phyloP scores from a whole-genome alignment of 148 eudicot genomes.

The Camellia granthamiana region DNA sequence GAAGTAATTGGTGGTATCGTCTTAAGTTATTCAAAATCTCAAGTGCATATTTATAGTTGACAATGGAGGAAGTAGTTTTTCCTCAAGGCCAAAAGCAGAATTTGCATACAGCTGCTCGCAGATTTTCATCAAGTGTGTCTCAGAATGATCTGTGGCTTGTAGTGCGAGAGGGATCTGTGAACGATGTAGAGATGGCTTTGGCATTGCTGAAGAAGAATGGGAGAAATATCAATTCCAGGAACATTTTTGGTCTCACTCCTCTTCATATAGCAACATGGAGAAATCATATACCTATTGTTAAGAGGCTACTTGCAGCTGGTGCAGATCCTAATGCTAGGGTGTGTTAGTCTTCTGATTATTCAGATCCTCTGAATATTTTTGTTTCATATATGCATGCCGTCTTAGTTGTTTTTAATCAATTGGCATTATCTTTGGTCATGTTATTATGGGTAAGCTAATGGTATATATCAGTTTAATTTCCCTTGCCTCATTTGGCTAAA shows the following conservation, averaged over 20 bases:
- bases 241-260: conserved; percentile 77
- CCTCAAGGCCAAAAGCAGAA: conserved; percentile 60
- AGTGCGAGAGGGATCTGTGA: conserved; percentile 67
- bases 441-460: neutral
- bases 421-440: neutral
- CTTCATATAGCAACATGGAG: conserved; percentile 98
- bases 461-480: neutral
- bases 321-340: conserved; percentile 99
- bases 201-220: conserved; percentile 72
- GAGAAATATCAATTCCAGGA: conserved; percentile 76
- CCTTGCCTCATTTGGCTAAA: neutral
- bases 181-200: conserved; percentile 74
- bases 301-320: conserved; percentile 90
- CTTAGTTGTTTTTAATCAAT: conserved; percentile 12
- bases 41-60: neutral
- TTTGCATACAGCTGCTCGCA: conserved; percentile 50
- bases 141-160: conserved; percentile 68
- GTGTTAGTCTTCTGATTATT: conserved; percentile 28
- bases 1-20: neutral
- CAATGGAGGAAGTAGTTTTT: conserved; percentile 54
- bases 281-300: conserved; percentile 85
- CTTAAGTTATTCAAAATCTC: neutral
- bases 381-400: conserved; percentile 15
- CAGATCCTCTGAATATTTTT: conserved; percentile 17
- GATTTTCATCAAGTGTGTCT: conserved; percentile 33